Evolutionary conservation across 441 rosid species (phyloP), one percentile per base, ranked within the genome.

Genomic region (Arabidopsis lyrata): DNA sequence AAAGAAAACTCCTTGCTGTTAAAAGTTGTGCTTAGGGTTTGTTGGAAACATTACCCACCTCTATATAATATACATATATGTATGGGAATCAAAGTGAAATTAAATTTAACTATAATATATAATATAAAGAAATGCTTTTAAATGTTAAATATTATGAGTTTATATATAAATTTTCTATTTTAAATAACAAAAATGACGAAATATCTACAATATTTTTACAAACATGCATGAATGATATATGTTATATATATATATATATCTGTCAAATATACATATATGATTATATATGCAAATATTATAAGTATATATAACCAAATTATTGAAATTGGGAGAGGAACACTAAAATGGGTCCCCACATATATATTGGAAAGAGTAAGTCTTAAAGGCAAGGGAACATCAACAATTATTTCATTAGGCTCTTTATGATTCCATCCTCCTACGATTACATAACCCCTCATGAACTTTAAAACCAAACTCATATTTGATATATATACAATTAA

Each of bases 1-100:
- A 56, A 70, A 77, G 72, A 27, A 64, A 65, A n/a, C 34, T 10
- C 73, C 27, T 57, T 64, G 57, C 57, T 70, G 76, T 77, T 64
- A 70, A 56, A 76, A 76, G 76, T 39, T 54, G 78, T 72, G 66
- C 57, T 78, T 63, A 69, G 60, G 73, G 73, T 81, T 79, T 79
- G 67, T 62, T 67, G 78, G 66, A 62, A 62, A 62, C 63, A 48
- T 60, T 77, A 73, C 73, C 73, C 49, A 70, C 72, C 72, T 59
- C 8, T 36, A 55, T 59, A 57, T 36, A 55, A 38, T 18, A 16
- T 50, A 53, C 29, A 54, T 15, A 22, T 22, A 22, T 22, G 24
- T 22, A 22, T 22, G 24, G 24, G 24, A 22, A 22, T 22, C 24
- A 22, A 22, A 22, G 24, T 22, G 24, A 22, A 22, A 2, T 22